These are phyloP conservation scores for Retiboletus fuscus DNA, from an alignment of 1,284 basidiomycete genomes.

Conservation along the genomic window DNA sequence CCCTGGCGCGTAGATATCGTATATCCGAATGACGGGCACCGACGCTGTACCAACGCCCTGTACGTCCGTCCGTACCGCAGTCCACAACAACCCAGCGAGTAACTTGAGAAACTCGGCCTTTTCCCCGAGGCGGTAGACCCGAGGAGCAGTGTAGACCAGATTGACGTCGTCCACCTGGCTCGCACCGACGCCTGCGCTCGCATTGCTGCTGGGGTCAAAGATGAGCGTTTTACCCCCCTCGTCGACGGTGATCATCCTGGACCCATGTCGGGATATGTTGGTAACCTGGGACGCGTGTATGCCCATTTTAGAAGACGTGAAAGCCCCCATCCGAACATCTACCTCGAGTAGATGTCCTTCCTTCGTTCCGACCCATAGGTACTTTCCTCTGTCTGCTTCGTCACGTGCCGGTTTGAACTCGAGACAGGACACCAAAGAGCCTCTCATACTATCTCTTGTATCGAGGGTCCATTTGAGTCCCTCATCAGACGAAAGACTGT, in stretches of 20 bases:
- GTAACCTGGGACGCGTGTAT: conserved; percentile 77
- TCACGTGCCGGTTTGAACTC: conserved; percentile 72
- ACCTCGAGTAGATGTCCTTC: conserved; percentile 89
- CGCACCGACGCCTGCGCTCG: conserved; percentile 44
- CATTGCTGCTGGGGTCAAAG: conserved; percentile 62
- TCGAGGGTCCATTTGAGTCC: conserved; percentile 67
- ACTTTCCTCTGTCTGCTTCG: conserved; percentile 55
- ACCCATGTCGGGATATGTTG: conserved; percentile 77
- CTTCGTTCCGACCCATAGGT: conserved; percentile 89
- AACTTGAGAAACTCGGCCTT: conserved; percentile 84
- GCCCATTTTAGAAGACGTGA: conserved; percentile 67
- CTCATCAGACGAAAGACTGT: conserved; percentile 65
- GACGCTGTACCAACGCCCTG: conserved; percentile 57
- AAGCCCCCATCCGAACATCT: conserved; percentile 70
- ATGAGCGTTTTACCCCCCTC: conserved; percentile 85
- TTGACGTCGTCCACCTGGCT: conserved; percentile 52
- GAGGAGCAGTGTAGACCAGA: conserved; percentile 62
- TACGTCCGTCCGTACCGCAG: conserved; percentile 67
- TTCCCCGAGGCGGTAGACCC: conserved; percentile 80
- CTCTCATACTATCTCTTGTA: conserved; percentile 72
- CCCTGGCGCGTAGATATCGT: conserved; percentile 74
- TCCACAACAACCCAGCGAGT: conserved; percentile 84
- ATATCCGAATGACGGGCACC: conserved; percentile 82
- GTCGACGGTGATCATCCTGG: conserved; percentile 82
- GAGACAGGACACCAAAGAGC: conserved; percentile 78